Evolutionary conservation across 2,329 filamentous ascomycete species (phyloP).

Genomic region (Epichloe festucae): DNA sequence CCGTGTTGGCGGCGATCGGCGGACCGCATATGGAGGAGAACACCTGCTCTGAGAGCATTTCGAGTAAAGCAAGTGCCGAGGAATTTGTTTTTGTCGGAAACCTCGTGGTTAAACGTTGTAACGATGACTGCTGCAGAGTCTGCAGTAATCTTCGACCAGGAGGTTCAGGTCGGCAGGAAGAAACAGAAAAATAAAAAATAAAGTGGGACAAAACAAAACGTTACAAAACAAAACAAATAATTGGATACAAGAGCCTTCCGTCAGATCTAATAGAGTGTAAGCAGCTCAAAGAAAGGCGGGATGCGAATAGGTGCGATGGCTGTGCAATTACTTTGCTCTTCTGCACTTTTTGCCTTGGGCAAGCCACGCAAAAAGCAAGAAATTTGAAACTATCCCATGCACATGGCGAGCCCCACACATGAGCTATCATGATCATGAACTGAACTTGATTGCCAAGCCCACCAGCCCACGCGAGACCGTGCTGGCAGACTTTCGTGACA

Average conservation of each 20-base stretch:
- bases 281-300: not conserved
- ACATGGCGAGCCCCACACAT: not conserved
- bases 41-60: conserved; percentile 48
- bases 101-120: not conserved
- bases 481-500: too few relatives aligned
- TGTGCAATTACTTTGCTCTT: not conserved
- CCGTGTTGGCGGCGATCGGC: conserved; percentile 46
- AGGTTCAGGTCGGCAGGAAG: not conserved
- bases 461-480: not conserved
- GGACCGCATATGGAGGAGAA: conserved; percentile 45
- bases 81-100: not conserved
- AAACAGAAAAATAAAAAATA: not conserved
- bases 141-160: not conserved
- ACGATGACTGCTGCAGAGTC: not conserved
- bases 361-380: not conserved
- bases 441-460: not conserved
- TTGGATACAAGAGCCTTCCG: not conserved
- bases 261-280: not conserved
- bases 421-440: not conserved
- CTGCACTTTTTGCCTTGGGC: not conserved
- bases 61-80: not conserved
- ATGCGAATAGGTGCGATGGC: not conserved
- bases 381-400: not conserved
- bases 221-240: not conserved
- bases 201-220: not conserved